Evolutionary conservation across 106 monocot genomes (phyloP), one percentile per base, ranked within the genome.

Genomic region (Gastrodia elata): DNA sequence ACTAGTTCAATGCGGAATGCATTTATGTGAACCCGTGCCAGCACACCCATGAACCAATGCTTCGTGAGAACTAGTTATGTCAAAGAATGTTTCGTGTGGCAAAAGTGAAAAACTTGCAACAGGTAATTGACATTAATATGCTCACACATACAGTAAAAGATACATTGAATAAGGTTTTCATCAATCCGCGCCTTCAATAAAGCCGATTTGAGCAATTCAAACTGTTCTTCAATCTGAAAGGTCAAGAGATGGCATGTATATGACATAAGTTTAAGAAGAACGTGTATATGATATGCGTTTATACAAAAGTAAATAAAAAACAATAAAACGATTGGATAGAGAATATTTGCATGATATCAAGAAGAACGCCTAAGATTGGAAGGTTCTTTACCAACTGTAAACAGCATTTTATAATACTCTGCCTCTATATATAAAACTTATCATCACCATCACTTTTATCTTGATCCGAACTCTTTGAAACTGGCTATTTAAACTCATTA

Each of bases 1-100:
- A 80, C 77, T 56, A 92, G 71, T 81, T 96, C 96, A 73, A 96
- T 70, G 8, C 92, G 87, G 42, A 96, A 96, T 30, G 90, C 81
- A 83, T 96, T 96, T 75, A 96, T 90, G 55, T 84, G 87, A 77
- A 96, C 88, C 27, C 92, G 80, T 69, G 96, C 92, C 35, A 96
- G 57, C 65, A 90, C 76, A 76, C 82, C 84, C 38, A 83, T 48
- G 70, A 90, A 96, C 96, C 96, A 96, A 22, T 86, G 36, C 82
- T 84, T 88, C 48, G 84, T 96, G 25, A 96, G 90, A 82, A 90
- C 92, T 97, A 74, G 18, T 58, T 13, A 58, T 56, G 80, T 94
- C 71, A 94, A 89, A 79, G 87, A 91, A 79, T 59, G 7, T 38
- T 14, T 16, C 27, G 33, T 4, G 38, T 59, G 4, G 34, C 55